Evolutionary conservation across 192 early-diverging fungal genomes (phyloP), one percentile per base, ranked within the genome.

Genomic region (Mycoemilia scoparia): DNA sequence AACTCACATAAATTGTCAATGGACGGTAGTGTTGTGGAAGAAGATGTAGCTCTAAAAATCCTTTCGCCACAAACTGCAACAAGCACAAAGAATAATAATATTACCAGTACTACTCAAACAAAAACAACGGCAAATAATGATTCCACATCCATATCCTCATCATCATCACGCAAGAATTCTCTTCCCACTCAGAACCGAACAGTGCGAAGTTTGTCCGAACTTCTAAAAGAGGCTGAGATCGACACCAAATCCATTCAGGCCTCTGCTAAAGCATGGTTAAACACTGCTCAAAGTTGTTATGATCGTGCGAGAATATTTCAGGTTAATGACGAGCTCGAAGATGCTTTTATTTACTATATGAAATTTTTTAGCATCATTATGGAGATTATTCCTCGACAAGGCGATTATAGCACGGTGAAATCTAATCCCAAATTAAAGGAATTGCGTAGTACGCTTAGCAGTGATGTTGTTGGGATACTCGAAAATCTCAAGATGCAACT

Each of bases 331-430:
- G 48, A 62, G 12, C 25, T 34, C 14, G 49, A 66, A 16, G 42
- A 36, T 21, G 63, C 63, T 11, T 60, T 57, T 18, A 22, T 66
- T 17, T 32, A 43, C 7, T 60, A 43, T 28, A 53, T 50, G 53
- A 52, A 38, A 12, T 48, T 42, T 1, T 51, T 35, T 22, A 74
- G 67, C 17, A 70, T 72, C 17, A 32, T 69, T 16, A 32, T 57
- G 4, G 64, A 68, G 21, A 46, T 66, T 13, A 36, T 78, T 10
- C 43, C 39, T 10, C 45, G 51, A 4, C 42, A 53, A 32, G 41
- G 45, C 14, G 62, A 63, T 6, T 70, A 54, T 39, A 36, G 43
- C 2, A 40, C 57, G 8, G 32, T 59, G 6, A 54, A 49, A 18
- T 45, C 41, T 12, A 64, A 70, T 29, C 33, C 49, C 6, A 48